phyloP scores from a whole-genome alignment of 805 yeast species.

The Blastobotrys parvus region DNA sequence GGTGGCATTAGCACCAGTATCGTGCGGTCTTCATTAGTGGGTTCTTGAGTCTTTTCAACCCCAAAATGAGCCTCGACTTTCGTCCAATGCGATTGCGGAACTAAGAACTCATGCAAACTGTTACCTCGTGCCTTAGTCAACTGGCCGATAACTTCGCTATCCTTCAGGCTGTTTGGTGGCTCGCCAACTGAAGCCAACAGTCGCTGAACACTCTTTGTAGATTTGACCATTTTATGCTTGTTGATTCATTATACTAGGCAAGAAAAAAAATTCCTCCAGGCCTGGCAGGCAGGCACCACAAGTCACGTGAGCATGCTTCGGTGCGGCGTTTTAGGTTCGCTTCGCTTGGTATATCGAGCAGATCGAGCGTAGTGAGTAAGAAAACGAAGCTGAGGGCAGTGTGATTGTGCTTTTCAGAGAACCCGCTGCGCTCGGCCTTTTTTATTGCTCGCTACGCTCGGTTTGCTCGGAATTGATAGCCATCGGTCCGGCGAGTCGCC shows the following conservation, averaged over 20 bases:
- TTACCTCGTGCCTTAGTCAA: slow-evolving; percentile 27
- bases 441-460: no score
- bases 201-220: slow-evolving; percentile 12
- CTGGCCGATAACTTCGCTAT: slow-evolving; percentile 24
- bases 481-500: no score
- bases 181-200: slow-evolving; percentile 18
- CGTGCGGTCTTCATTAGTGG: slow-evolving; percentile 3
- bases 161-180: slow-evolving; percentile 23
- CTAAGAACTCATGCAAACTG: slow-evolving; percentile 24
- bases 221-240: slow-evolving; percentile 7
- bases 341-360: no score
- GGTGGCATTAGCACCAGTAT: slow-evolving; percentile 28
- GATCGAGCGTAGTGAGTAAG: no score
- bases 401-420: no score
- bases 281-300: no score
- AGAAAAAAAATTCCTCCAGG: no score
- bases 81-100: slow-evolving; percentile 16
- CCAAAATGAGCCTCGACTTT: slow-evolving; percentile 4
- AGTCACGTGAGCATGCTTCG: no score
- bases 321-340: no score
- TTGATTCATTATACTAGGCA: not conserved
- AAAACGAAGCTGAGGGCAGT: no score
- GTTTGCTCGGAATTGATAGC: no score
- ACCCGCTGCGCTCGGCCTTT: no score
- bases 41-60: not conserved